Percentiles rank a stretch among this genome's conserved stretches.
These are phyloP conservation scores for Xylaria cubensis DNA, from an alignment of 495 filamentous ascomycete species.

Conservation along the genomic window DNA sequence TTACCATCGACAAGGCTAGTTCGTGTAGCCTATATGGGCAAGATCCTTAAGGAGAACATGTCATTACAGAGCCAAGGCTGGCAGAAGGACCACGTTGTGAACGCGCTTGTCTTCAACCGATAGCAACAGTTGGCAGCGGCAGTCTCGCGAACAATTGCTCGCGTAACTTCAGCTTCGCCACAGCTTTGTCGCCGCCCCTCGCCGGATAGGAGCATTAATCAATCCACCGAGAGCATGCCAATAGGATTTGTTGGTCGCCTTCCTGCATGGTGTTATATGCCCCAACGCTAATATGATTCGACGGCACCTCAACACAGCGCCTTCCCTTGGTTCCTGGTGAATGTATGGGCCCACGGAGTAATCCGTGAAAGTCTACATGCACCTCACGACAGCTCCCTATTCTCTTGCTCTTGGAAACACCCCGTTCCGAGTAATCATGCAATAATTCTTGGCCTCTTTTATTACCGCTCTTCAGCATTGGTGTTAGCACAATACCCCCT, in stretches of 20 bases:
- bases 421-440: conserved; percentile 3
- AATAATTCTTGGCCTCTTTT: conserved; percentile 15
- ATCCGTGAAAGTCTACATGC: background rate
- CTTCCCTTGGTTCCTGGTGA: background rate
- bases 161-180: background rate
- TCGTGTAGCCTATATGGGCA: conserved; percentile 79
- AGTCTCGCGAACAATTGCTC: conserved; percentile 16
- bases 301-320: background rate
- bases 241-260: background rate
- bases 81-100: conserved; percentile 77
- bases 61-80: conserved; percentile 74
- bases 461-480: conserved; percentile 31
- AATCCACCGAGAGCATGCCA: background rate
- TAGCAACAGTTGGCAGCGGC: conserved; percentile 38
- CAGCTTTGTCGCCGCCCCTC: background rate
- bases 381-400: background rate
- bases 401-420: background rate
- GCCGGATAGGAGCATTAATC: conserved; percentile 7
- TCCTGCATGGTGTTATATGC: background rate
- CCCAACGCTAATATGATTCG: background rate
- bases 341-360: background rate
- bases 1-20: conserved; percentile 63
- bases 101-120: conserved; percentile 73
- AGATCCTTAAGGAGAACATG: conserved; percentile 71
- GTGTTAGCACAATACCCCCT: conserved; percentile 38